phyloP scores from a whole-genome alignment of 2,329 filamentous ascomycete species.

The Diaporthe vaccinii region DNA sequence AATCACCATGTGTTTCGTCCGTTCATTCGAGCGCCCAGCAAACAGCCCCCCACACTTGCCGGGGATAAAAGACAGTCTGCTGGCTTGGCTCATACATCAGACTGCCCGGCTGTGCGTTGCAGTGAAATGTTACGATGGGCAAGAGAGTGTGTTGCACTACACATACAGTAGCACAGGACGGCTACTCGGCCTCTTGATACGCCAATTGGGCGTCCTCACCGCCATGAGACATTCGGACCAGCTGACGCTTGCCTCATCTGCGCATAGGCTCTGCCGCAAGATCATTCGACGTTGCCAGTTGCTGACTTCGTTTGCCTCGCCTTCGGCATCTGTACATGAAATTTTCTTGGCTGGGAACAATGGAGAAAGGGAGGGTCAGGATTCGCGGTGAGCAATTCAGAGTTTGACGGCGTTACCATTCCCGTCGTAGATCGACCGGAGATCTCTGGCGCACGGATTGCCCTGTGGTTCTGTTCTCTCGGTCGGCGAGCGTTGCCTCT shows the following conservation, averaged over 20 bases:
- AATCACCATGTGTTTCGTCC: constrained; percentile 25
- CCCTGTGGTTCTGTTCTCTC: constrained; percentile 13
- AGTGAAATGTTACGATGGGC: constrained; percentile 12
- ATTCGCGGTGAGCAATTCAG: constrained; percentile 31
- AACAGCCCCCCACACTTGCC: constrained; percentile 18
- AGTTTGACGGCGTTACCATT: constrained; percentile 22
- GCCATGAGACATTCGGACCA: constrained; percentile 18
- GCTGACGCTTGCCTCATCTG: constrained; percentile 9
- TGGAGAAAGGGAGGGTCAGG: constrained; percentile 1
- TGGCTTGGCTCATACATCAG: constrained; percentile 19
- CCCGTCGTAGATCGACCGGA: constrained; percentile 27
- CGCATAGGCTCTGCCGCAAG: neutral
- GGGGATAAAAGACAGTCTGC: constrained; percentile 13
- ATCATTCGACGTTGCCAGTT: constrained; percentile 12
- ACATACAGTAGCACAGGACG: neutral
- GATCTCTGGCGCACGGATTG: constrained; percentile 21
- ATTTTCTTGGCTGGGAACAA: constrained; percentile 5
- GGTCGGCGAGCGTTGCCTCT: neutral
- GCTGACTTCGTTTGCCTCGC: neutral
- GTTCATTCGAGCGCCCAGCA: constrained; percentile 22
- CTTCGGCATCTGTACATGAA: neutral
- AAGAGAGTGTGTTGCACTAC: constrained; percentile 18
- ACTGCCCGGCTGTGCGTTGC: constrained; percentile 18
- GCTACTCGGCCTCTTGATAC: constrained; percentile 27
- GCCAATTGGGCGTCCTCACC: constrained; percentile 22